Conservation (phyloP, 805 yeast genomes). For the Candida chilensis region DNA sequence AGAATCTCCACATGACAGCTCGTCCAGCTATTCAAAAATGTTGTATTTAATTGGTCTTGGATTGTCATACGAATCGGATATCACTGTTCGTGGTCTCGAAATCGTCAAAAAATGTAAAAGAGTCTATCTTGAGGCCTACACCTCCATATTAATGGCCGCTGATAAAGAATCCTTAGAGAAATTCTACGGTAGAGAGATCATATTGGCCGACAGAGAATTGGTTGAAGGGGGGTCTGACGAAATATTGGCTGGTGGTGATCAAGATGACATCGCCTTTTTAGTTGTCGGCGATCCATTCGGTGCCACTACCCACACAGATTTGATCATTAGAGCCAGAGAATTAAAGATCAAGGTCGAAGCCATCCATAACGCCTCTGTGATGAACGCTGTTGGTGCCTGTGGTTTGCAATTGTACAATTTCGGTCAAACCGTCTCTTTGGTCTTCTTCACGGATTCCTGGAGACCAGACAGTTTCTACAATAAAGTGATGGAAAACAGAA, state of each 20-base stretch:
- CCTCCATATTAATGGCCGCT: constrained; percentile 93
- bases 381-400: constrained; percentile 98
- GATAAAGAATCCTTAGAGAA: constrained; percentile 63
- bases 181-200: constrained; percentile 78
- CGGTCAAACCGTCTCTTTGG: constrained; percentile 96
- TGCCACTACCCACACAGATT: constrained; percentile 95
- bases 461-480: constrained; percentile 93
- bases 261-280: constrained; percentile 82
- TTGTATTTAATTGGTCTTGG: constrained; percentile 89
- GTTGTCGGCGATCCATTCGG: constrained; percentile 98
- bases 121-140: constrained; percentile 93
- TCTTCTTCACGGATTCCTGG: constrained; percentile 93
- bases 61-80: constrained; percentile 78
- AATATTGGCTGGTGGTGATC: constrained; percentile 68
- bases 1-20: too few species aligned
- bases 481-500: constrained; percentile 82
- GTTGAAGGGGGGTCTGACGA: constrained; percentile 86
- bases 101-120: constrained; percentile 75
- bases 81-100: constrained; percentile 90
- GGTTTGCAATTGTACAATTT: constrained; percentile 91
- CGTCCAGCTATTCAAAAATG: constrained; percentile 45
- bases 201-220: constrained; percentile 88
- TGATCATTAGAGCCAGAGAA: constrained; percentile 86
- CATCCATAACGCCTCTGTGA: constrained; percentile 91
- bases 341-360: constrained; percentile 68